A percentile compares a stretch with the other conserved stretches of the same genome.
Evolutionary conservation across 495 filamentous ascomycete species (phyloP).

Genomic region (Aspergillus kassunensis): DNA sequence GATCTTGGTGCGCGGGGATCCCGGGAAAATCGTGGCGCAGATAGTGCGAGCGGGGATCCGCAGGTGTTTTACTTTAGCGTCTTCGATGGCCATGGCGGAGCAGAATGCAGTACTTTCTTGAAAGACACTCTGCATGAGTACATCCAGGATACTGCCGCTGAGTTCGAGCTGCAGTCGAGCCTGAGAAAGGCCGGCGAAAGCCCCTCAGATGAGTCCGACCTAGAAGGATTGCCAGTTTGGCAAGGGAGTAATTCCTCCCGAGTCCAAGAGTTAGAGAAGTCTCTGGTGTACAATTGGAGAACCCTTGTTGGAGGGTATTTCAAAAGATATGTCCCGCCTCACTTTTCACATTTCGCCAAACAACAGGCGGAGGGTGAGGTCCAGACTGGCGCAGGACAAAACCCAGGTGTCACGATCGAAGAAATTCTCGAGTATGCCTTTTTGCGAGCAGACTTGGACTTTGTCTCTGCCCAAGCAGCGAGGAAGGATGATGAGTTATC

Average conservation of each 20-base stretch:
- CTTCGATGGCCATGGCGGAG: slow-evolving; percentile 94
- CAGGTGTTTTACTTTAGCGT: slow-evolving; percentile 97
- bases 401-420: slow-evolving; percentile 39
- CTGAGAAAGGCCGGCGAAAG: slow-evolving; percentile 33
- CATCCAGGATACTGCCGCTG: slow-evolving; percentile 70
- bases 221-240: slow-evolving; percentile 31
- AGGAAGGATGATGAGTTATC: slow-evolving; percentile 68
- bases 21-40: slow-evolving; percentile 52
- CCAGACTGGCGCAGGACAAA: background rate
- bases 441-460: slow-evolving; percentile 86
- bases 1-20: slow-evolving; percentile 18
- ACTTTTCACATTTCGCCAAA: slow-evolving; percentile 43
- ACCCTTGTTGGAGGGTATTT: slow-evolving; percentile 91
- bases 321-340: slow-evolving; percentile 73
- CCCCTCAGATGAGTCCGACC: slow-evolving; percentile 8
- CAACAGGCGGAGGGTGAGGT: slow-evolving; percentile 17
- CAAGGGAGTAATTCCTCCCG: slow-evolving; percentile 36
- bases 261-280: slow-evolving; percentile 53
- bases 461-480: slow-evolving; percentile 77
- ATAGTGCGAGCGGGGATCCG: slow-evolving; percentile 77
- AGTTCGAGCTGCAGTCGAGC: slow-evolving; percentile 72
- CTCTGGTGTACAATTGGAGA: slow-evolving; percentile 73
- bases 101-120: slow-evolving; percentile 82
- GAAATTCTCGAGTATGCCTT: slow-evolving; percentile 79
- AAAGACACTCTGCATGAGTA: slow-evolving; percentile 82